Conservation (phyloP, 176 grass and related monocot genomes). For the Phoenix roebelenii region DNA sequence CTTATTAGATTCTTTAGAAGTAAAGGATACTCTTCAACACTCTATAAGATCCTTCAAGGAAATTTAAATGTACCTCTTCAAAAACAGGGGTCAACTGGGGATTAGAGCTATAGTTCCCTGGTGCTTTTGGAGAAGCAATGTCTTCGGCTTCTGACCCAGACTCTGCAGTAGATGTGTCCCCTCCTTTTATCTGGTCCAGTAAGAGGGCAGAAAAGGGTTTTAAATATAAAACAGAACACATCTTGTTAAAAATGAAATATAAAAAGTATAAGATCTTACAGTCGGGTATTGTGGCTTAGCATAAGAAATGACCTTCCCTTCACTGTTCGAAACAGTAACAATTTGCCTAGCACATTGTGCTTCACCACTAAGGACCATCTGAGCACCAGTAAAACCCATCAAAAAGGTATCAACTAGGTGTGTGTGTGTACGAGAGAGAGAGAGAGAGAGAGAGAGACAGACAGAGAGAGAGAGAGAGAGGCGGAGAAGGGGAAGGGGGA, state of each 20-base stretch:
- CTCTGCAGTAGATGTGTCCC: constrained; percentile 57
- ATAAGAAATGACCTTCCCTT: constrained; percentile 50
- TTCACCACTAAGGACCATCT: constrained; percentile 85
- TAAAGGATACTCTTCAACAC: too few species aligned
- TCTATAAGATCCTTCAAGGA: background rate
- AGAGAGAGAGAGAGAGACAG: constrained; percentile 25
- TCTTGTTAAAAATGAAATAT: background rate
- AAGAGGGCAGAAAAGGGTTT: constrained; percentile 10
- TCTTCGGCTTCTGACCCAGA: constrained; percentile 81
- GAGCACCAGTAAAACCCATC: background rate
- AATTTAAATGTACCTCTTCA: constrained; percentile 59
- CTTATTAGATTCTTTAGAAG: too few species aligned
- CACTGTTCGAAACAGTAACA: constrained; percentile 39
- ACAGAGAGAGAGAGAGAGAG: background rate
- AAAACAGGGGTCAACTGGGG: constrained; percentile 43
- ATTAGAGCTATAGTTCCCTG: constrained; percentile 21
- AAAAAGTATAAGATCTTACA: constrained; percentile 34
- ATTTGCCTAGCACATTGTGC: constrained; percentile 60
- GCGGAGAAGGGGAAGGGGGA: background rate
- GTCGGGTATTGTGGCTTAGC: constrained; percentile 26
- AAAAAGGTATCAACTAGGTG: too few species aligned
- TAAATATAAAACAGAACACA: background rate
- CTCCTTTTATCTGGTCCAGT: constrained; percentile 48
- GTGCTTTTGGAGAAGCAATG: constrained; percentile 28
- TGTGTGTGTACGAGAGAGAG: too few species aligned